phyloP scores from a whole-genome alignment of 441 rosid species.

The Gossypium davidsonii region DNA sequence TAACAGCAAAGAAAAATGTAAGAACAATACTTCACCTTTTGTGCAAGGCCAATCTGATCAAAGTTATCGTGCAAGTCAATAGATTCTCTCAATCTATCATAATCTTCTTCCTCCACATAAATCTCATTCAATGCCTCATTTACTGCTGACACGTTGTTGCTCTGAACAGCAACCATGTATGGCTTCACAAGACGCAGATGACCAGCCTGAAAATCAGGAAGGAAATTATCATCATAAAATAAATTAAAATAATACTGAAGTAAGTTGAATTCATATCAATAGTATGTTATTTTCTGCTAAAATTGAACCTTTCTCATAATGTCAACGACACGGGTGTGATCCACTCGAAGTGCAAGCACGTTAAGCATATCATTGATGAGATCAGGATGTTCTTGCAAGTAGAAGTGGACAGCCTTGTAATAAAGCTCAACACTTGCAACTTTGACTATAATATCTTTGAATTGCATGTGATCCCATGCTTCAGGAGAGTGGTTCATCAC shows the following conservation, averaged over 20 bases:
- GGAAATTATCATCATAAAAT: not conserved
- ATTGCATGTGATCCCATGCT: conserved; percentile 99
- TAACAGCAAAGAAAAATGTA: conserved; percentile 17
- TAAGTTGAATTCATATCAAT: not conserved
- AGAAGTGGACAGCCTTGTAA: conserved; percentile 97
- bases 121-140: conserved; percentile 92
- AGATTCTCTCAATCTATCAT: conserved; percentile 43
- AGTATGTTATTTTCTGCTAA: not conserved
- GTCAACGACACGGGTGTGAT: conserved; percentile 95
- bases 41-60: conserved; percentile 5
- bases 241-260: not conserved
- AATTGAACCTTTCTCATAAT: conserved; percentile 87
- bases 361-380: conserved; percentile 87
- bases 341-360: conserved; percentile 91
- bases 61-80: not conserved
- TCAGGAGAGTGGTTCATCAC: conserved; percentile 99
- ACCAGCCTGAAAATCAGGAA: conserved; percentile 61
- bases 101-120: conserved; percentile 90
- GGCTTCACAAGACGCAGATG: conserved; percentile 94
- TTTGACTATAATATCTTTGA: conserved; percentile 85
- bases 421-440: conserved; percentile 96
- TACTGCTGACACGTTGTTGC: conserved; percentile 91
- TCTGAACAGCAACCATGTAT: conserved; percentile 93
- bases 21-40: not conserved
- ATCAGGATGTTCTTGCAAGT: conserved; percentile 98